A percentile compares a stretch with the other conserved stretches of the same genome.
These are phyloP conservation scores for Fusarium coicis DNA, from an alignment of 2,329 filamentous ascomycete genomes.

Conservation along the genomic window DNA sequence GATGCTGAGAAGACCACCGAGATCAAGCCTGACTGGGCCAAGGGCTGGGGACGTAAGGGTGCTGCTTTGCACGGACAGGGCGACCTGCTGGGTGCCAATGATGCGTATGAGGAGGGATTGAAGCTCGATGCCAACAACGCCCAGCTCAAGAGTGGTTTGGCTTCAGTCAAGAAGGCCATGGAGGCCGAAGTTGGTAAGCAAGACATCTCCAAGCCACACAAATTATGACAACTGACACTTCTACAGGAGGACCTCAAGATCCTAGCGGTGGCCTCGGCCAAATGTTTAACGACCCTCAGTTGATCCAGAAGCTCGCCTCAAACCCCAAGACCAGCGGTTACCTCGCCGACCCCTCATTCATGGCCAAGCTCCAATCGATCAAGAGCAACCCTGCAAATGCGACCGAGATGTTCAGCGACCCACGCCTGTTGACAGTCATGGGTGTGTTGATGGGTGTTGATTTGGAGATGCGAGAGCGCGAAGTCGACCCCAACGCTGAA, in stretches of 20 bases:
- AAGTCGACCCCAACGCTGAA: conserved; percentile 50
- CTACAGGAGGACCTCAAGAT: conserved; percentile 57
- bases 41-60: conserved; percentile 95
- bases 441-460: conserved; percentile 94
- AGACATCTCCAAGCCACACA: not conserved
- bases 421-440: conserved; percentile 92
- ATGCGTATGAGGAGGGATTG: conserved; percentile 94
- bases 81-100: conserved; percentile 84
- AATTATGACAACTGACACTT: conserved; percentile 3
- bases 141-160: conserved; percentile 88
- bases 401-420: conserved; percentile 85
- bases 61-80: conserved; percentile 88
- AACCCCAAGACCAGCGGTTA: conserved; percentile 92
- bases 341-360: conserved; percentile 86
- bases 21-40: conserved; percentile 97
- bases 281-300: conserved; percentile 93
- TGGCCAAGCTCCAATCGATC: conserved; percentile 86
- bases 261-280: conserved; percentile 81
- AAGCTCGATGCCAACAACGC: conserved; percentile 93
- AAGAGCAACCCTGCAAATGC: conserved; percentile 83
- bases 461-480: conserved; percentile 68
- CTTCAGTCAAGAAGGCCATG: conserved; percentile 88
- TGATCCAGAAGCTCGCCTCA: conserved; percentile 87
- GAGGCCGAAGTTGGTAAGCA: conserved; percentile 62
- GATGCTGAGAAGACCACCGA: conserved; percentile 95